Base-by-base conservation (phyloP, 2,329 filamentous ascomycete species). In the Ophiostoma novo-ulmi region DNA sequence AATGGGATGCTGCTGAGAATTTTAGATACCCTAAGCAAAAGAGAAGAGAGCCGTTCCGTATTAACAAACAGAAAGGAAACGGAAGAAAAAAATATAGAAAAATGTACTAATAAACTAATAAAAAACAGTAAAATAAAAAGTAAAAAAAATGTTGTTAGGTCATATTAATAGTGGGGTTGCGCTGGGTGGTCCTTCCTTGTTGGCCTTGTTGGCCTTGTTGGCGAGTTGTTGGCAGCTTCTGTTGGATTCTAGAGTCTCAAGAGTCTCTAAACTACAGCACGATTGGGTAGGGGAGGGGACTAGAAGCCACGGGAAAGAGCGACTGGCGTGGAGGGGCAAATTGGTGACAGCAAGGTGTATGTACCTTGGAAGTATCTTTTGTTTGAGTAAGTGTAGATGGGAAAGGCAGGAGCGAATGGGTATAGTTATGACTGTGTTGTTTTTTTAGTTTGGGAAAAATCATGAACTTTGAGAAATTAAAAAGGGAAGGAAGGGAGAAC, bases 401-500 rank as follows among this genome's bases (percentile, higher is more conserved):
- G 44, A 66, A 48, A 63, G 68, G 68, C 67, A 69, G 39, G 39
- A 64, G 22, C 26, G 26, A n/a, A n/a, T n/a, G n/a, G n/a, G 31
- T 17, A n/a, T 17, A 55, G n/a, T n/a, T 35, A 35, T 31, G n/a
- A n/a, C n/a, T n/a, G n/a, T n/a, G n/a, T n/a, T n/a, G n/a, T n/a
- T n/a, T n/a, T n/a, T 31, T 31, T 31, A 3, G 26, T 31, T 31
- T 31, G 26, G 26, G 26, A 3, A 31, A 31, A 3, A 31, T 31
- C 26, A 31, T 31, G 26, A 31, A 31, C 26, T 31, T 11, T 31
- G 5, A 13, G 22, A 61, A 31, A n/a, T n/a, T n/a, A n/a, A n/a
- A n/a, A n/a, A n/a, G n/a, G 26, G 8, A 38, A 65, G 20, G 31
- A 48, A 41, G 31, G 39, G 48, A 6, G 35, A 68, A 68, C 41